Percentiles rank a stretch among this genome's conserved stretches.
phyloP scores from a whole-genome alignment of 1,284 basidiomycete genomes.

The Cyathus olla region DNA sequence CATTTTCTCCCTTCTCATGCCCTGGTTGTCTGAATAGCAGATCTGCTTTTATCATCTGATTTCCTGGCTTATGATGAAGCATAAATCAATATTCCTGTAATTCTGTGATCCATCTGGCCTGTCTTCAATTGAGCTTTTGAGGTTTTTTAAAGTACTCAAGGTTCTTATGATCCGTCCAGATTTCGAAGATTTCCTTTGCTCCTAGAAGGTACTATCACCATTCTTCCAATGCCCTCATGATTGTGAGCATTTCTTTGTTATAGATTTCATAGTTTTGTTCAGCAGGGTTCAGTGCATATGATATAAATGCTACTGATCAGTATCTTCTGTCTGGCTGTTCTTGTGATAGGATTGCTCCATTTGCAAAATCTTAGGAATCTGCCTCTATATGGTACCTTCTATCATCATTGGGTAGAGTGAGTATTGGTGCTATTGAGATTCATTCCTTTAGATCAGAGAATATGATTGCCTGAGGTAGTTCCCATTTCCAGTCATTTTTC shows the following conservation, averaged over 20 bases:
- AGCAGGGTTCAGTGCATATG: constrained; percentile 2
- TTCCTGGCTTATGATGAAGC: constrained; percentile 38
- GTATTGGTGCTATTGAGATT: not conserved
- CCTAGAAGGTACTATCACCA: constrained; percentile 45
- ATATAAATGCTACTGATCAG: constrained; percentile 11
- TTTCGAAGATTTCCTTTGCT: constrained; percentile 12
- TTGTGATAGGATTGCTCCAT: constrained; percentile 7
- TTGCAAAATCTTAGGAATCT: constrained; percentile 10
- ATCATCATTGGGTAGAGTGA: not conserved
- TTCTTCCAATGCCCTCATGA: constrained; percentile 23
- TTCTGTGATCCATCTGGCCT: constrained; percentile 45
- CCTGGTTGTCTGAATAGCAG: not conserved
- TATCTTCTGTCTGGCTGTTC: constrained; percentile 2
- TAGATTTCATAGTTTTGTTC: constrained; percentile 22
- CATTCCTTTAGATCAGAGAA: not conserved
- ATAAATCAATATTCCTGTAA: constrained; percentile 30
- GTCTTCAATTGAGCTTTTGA: constrained; percentile 35
- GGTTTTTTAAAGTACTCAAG: constrained; percentile 42
- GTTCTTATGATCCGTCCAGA: constrained; percentile 42
- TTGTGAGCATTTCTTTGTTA: constrained; percentile 32
- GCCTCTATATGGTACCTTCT: constrained; percentile 5
- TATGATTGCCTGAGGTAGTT: not conserved
- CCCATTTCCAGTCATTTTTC: not conserved
- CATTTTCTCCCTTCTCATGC: not conserved
- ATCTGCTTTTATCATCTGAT: constrained; percentile 1